Conservation (phyloP, 148 eudicot species). For the Chenopodium berlandieri region DNA sequence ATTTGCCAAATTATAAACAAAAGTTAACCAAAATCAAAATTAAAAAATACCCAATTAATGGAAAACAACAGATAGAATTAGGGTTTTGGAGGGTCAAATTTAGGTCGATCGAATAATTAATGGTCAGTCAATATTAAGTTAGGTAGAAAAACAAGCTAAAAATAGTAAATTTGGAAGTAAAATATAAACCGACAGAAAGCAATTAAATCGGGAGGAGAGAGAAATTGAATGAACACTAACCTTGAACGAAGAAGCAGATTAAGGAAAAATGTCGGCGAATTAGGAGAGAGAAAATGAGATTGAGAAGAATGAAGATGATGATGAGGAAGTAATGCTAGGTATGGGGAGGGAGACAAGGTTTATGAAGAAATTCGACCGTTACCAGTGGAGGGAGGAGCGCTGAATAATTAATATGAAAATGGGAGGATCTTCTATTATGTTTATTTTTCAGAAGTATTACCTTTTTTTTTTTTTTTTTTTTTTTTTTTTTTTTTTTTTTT, state of each 20-base stretch:
- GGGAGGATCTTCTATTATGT: neutral
- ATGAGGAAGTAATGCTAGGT: neutral
- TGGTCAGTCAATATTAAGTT: neutral
- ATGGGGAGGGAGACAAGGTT: neutral
- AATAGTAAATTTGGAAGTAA: neutral
- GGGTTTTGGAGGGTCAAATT: constrained; percentile 6
- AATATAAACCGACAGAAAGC: neutral
- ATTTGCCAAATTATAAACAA: neutral
- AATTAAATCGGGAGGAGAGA: neutral
- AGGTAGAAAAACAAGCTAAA: constrained; percentile 2
- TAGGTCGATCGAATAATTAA: constrained; percentile 1
- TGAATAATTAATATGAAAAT: neutral
- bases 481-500: no score
- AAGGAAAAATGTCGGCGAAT: neutral
- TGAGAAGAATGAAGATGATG: neutral
- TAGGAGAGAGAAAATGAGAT: constrained; percentile 1
- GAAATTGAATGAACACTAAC: neutral
- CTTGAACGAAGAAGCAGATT: neutral
- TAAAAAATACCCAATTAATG: neutral
- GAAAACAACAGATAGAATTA: neutral
- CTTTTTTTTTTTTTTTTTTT: no score
- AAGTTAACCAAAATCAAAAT: neutral
- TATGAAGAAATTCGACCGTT: constrained; percentile 33
- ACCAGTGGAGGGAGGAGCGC: neutral
- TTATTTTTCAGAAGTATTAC: neutral